Evolutionary conservation across 345 rosid genomes (phyloP).

Genomic region (Litchi chinensis): DNA sequence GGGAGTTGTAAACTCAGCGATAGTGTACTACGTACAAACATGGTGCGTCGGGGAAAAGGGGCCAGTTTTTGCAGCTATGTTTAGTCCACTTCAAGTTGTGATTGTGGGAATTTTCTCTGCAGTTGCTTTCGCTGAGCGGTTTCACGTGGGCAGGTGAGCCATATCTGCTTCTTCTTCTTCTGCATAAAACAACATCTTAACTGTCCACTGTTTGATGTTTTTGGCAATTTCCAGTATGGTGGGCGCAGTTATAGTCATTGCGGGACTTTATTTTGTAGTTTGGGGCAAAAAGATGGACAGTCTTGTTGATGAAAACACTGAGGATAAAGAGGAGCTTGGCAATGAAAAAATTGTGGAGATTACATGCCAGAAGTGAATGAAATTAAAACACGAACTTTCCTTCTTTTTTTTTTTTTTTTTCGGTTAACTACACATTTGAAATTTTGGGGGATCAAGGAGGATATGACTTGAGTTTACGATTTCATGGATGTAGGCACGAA

Average conservation of each 20-base stretch:
- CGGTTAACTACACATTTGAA: neutral
- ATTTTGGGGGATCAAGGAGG: neutral
- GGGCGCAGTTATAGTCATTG: conserved; percentile 35
- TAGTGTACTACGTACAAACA: conserved; percentile 37
- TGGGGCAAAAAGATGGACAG: conserved; percentile 45
- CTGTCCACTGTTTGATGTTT: neutral
- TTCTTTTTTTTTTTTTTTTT: neutral
- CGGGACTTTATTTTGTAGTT: conserved; percentile 42
- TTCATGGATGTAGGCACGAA: neutral
- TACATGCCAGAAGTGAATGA: conserved; percentile 4
- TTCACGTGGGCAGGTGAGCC: conserved; percentile 43
- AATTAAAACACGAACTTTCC: neutral
- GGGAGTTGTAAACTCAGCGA: conserved; percentile 44
- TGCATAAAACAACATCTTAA: neutral
- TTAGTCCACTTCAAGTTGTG: conserved; percentile 38
- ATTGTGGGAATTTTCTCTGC: conserved; percentile 48
- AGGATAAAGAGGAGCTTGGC: neutral
- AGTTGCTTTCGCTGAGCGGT: conserved; percentile 46
- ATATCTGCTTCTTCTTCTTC: neutral
- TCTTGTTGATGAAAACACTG: neutral
- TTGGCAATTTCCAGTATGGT: conserved; percentile 26
- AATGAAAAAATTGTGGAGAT: conserved; percentile 11
- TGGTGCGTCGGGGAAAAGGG: conserved; percentile 49
- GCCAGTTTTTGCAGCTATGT: conserved; percentile 50
- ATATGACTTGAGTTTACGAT: neutral